phyloP scores from a whole-genome alignment of 495 filamentous ascomycete genomes.

The Schizothecium vesticola region DNA sequence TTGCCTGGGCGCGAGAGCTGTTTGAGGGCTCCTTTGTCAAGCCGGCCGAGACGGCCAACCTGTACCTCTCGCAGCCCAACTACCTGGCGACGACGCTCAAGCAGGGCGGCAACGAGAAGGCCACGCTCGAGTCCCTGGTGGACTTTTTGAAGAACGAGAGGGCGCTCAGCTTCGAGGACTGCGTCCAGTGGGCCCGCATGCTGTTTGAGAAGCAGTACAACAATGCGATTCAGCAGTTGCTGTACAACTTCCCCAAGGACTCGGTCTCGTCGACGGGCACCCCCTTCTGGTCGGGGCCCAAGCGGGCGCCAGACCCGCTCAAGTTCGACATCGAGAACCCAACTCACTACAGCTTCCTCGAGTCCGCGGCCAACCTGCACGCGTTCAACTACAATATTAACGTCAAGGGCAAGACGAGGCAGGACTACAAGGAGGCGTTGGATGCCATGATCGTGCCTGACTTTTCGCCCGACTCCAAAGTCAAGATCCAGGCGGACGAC shows the following conservation, averaged over 20 bases:
- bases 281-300: constrained; percentile 97
- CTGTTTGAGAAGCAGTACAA: constrained; percentile 97
- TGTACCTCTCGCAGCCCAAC: constrained; percentile 86
- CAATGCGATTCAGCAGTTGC: constrained; percentile 91
- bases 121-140: constrained; percentile 82
- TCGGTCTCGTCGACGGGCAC: constrained; percentile 80
- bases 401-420: constrained; percentile 59
- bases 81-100: constrained; percentile 87
- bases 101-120: constrained; percentile 94
- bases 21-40: constrained; percentile 94
- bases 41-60: constrained; percentile 89
- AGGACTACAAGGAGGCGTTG: constrained; percentile 68
- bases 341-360: constrained; percentile 79
- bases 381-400: constrained; percentile 98
- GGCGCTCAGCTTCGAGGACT: constrained; percentile 90
- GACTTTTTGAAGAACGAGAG: constrained; percentile 92
- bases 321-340: constrained; percentile 80
- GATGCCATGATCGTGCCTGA: constrained; percentile 95
- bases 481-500: constrained; percentile 96
- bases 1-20: constrained; percentile 93
- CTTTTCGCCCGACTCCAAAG: constrained; percentile 82
- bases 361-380: constrained; percentile 86
- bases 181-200: constrained; percentile 85
- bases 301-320: constrained; percentile 88
- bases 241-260: constrained; percentile 98